Percentiles rank a stretch among this genome's conserved stretches.
These are phyloP conservation scores for Ophiostoma sp. DNA, from an alignment of 2,329 filamentous ascomycete species.

Conservation along the genomic window DNA sequence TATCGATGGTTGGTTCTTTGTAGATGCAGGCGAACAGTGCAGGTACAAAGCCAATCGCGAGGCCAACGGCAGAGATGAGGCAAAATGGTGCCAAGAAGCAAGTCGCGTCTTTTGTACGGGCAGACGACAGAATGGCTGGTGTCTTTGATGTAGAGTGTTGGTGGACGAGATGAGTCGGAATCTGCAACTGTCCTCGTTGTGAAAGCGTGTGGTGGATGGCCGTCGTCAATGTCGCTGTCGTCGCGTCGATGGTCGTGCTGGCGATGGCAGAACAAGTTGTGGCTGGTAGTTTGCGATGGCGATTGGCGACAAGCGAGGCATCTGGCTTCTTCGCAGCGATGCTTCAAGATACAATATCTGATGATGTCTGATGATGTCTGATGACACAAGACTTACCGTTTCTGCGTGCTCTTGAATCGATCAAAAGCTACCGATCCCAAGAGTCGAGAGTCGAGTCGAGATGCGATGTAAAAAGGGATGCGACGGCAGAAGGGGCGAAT, in stretches of 20 bases:
- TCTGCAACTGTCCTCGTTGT: not conserved
- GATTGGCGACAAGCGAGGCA: not conserved
- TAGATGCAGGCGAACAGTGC: not conserved
- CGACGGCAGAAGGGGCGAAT: not conserved
- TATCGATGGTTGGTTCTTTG: too few relatives aligned
- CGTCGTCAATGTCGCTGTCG: not conserved
- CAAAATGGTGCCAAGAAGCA: too few relatives aligned
- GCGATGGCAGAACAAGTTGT: not conserved
- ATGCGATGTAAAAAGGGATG: not conserved
- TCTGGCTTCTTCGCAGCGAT: not conserved
- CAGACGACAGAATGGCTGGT: not conserved
- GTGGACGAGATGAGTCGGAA: not conserved
- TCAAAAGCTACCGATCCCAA: not conserved
- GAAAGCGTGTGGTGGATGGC: not conserved
- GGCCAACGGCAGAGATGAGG: too few relatives aligned
- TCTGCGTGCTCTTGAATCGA: not conserved
- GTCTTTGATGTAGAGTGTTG: not conserved
- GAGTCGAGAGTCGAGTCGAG: not conserved
- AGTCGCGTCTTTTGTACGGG: not conserved
- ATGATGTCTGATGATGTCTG: not conserved
- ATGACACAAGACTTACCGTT: not conserved
- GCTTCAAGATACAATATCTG: not conserved
- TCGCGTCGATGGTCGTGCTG: not conserved
- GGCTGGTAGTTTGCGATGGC: not conserved
- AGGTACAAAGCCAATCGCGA: not conserved